Evolutionary conservation across 208 protist species (phyloP).

Genomic region (Leptomonas seymouri): DNA sequence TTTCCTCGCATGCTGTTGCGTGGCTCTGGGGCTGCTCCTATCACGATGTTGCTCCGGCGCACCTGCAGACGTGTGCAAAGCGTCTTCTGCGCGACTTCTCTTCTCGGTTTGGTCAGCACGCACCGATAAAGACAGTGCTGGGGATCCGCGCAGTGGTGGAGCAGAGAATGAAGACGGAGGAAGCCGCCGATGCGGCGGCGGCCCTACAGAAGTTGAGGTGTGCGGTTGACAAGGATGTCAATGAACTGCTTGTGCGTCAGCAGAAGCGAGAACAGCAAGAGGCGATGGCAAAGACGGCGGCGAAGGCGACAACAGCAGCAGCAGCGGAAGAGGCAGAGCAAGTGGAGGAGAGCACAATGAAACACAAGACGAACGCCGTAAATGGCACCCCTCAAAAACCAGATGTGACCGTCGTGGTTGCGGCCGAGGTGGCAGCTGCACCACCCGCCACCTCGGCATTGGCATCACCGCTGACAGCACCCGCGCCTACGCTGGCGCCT

Average conservation of each 20-base stretch:
- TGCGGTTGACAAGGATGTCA: slow-evolving; percentile 7
- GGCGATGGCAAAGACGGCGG: background rate
- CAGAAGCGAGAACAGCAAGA: slow-evolving; percentile 8
- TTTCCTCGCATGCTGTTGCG: slow-evolving; percentile 36
- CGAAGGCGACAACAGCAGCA: background rate
- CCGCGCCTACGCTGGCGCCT: background rate
- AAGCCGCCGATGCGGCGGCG: background rate
- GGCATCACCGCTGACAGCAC: background rate
- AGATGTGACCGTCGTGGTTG: slow-evolving; percentile 3
- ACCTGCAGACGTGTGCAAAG: slow-evolving; percentile 97
- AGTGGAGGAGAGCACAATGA: background rate
- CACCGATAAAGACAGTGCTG: slow-evolving; percentile 97
- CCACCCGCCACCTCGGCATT: background rate
- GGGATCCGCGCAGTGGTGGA: slow-evolving; percentile 97
- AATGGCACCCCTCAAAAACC: slow-evolving; percentile 26
- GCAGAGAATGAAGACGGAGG: slow-evolving; percentile 46
- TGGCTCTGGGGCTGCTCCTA: slow-evolving; percentile 91
- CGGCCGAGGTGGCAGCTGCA: no score
- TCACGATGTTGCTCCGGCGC: slow-evolving; percentile 95
- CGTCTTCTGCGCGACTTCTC: slow-evolving; percentile 97
- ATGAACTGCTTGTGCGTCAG: slow-evolving; percentile 18
- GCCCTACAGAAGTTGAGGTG: background rate
- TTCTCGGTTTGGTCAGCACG: slow-evolving; percentile 38
- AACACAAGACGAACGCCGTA: slow-evolving; percentile 5
- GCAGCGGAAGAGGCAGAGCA: background rate